A percentile compares a stretch with the other conserved stretches of the same genome.
Conservation (phyloP, 306 rosid genomes). For the Mimosa pudica region DNA sequence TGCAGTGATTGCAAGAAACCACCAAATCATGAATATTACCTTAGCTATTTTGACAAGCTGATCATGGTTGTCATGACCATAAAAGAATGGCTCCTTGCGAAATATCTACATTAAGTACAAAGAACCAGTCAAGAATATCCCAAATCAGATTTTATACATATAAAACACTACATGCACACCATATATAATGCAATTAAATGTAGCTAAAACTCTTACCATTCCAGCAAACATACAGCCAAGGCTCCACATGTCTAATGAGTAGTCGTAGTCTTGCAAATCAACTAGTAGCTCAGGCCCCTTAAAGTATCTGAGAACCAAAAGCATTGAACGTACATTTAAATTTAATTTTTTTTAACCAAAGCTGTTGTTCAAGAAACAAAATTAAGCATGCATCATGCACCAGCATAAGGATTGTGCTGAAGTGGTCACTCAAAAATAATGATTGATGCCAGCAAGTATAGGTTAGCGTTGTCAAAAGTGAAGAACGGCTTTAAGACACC, state of each 20-base stretch:
- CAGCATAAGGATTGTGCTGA: not conserved
- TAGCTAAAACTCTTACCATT: constrained; percentile 69
- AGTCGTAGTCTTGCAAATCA: constrained; percentile 88
- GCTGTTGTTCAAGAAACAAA: constrained; percentile 11
- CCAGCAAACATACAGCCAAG: constrained; percentile 99
- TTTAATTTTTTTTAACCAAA: not conserved
- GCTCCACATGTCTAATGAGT: constrained; percentile 98
- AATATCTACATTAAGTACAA: constrained; percentile 61
- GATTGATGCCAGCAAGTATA: not conserved
- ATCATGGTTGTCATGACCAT: constrained; percentile 96
- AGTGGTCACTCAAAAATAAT: not conserved
- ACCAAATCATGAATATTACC: constrained; percentile 45
- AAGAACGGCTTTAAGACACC: not conserved
- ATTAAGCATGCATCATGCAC: constrained; percentile 4
- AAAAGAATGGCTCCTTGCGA: constrained; percentile 98
- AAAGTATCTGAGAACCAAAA: constrained; percentile 66
- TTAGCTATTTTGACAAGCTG: constrained; percentile 90
- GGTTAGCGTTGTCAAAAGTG: not conserved
- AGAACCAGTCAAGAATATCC: constrained; percentile 23
- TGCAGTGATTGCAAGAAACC: constrained; percentile 29
- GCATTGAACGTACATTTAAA: constrained; percentile 26
- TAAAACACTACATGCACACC: not conserved
- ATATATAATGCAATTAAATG: constrained; percentile 29
- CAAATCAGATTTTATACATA: constrained; percentile 9
- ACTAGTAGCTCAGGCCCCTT: constrained; percentile 93